These are phyloP conservation scores for Agaricus blazei DNA, from an alignment of 768 basidiomycete species.

Conservation along the genomic window DNA sequence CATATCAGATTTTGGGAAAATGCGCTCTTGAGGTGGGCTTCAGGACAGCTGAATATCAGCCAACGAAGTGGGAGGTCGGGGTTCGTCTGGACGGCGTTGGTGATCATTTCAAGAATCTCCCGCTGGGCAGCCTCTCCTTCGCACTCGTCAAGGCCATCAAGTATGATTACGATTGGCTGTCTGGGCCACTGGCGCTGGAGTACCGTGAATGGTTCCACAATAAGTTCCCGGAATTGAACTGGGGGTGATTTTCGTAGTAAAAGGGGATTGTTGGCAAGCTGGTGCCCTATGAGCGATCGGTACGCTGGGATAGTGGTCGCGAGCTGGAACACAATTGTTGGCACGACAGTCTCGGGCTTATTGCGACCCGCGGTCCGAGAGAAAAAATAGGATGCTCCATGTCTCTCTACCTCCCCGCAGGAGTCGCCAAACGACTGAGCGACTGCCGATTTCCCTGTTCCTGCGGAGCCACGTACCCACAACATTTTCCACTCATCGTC, in stretches of 20 bases:
- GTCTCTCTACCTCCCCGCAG: not conserved
- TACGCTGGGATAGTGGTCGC: not conserved
- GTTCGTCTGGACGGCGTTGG: not conserved
- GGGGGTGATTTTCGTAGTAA: not conserved
- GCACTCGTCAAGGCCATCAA: not conserved
- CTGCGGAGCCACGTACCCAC: conserved; percentile 3
- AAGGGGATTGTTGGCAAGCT: not conserved
- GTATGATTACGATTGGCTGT: not conserved
- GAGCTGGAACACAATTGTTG: not conserved
- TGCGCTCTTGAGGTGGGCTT: not conserved
- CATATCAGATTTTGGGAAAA: not conserved
- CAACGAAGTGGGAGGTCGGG: not conserved
- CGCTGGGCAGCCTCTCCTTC: not conserved
- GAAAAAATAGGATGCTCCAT: conserved; percentile 9
- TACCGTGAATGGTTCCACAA: not conserved
- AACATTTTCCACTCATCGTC: not conserved
- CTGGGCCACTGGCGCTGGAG: not conserved
- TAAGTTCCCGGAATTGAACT: not conserved
- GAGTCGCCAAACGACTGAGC: conserved; percentile 3
- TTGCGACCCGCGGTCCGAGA: not conserved
- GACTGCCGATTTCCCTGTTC: conserved; percentile 7
- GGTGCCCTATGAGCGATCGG: not conserved
- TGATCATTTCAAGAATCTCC: not conserved
- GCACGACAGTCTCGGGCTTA: not conserved
- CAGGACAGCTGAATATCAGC: not conserved